Percentiles rank a stretch among this genome's conserved stretches.
Conservation (phyloP, 306 rosid species). For the Arachis hypogaea region DNA sequence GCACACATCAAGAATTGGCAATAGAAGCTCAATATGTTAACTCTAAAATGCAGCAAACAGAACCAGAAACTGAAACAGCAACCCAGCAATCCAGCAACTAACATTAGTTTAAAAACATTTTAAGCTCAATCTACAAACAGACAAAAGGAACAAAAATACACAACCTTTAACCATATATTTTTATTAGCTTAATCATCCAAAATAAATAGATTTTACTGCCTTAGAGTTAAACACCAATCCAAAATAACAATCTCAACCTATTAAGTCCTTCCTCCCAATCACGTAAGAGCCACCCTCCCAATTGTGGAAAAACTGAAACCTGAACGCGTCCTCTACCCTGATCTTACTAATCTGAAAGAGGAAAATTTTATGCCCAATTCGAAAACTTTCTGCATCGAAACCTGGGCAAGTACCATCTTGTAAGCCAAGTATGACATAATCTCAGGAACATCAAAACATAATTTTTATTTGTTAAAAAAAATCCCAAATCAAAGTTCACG, state of each 20-base stretch:
- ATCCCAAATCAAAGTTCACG: conserved; percentile 9
- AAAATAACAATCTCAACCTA: conserved; percentile 18
- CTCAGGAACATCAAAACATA: neutral
- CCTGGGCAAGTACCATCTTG: neutral
- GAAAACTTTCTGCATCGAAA: conserved; percentile 15
- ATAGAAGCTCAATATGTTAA: conserved; percentile 6
- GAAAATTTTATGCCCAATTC: neutral
- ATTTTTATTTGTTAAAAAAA: neutral
- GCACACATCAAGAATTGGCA: conserved; percentile 7
- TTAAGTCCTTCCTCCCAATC: neutral
- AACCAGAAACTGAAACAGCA: neutral
- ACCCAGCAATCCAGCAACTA: neutral
- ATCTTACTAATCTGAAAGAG: neutral
- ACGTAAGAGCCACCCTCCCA: conserved; percentile 20
- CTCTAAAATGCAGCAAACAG: neutral
- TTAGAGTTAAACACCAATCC: conserved; percentile 22
- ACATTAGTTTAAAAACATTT: neutral
- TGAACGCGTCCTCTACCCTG: neutral
- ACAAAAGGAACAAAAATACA: neutral
- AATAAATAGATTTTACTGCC: conserved; percentile 8
- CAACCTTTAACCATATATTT: conserved; percentile 6
- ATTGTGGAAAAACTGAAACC: neutral
- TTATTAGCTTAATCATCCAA: neutral
- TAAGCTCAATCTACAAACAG: conserved; percentile 2
- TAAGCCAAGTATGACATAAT: conserved; percentile 10